Base-by-base conservation (phyloP, 1,284 basidiomycete species). In the Trichosporon ovoides region DNA sequence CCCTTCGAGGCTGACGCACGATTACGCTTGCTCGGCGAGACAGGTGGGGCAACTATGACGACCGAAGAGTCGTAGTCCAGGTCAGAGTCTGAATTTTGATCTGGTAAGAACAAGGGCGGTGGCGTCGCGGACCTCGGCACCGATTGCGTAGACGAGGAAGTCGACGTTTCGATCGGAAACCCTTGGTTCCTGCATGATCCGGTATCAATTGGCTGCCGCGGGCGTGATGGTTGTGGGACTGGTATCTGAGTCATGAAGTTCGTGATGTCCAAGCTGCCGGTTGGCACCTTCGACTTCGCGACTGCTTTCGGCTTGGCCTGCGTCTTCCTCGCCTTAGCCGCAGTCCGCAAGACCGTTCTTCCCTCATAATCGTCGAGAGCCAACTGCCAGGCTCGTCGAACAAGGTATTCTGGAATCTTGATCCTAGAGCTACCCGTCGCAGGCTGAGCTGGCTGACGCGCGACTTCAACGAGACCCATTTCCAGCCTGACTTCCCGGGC, bases 341-440 rank as follows among this genome's bases (percentile, higher is more conserved):
- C 24, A 3, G 38, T 19, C 4, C 31, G 31, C 24, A 33, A 49
- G 1, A 16, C 52, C 36, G 70, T 70, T 9, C 60, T 65, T 0
- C 64, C 61, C 14, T 71, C 66, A 49, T 66, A 71, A 4, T 31
- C 62, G 10, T 60, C 34, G 0, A 72, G 60, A 11, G 70, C 49
- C 4, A 59, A 57, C 1, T 68, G 71, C 70, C 70, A 74, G 1
- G 68, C 72, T 16, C 64, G 66, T 24, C 52, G 56, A 1, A 74
- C 60, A 7, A 74, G 61, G 37, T 70, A 72, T 16, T 70, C 68
- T 0, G 68, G 55, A 3, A 74, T 55, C 70, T 70, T 72, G 1
- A 66, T 60, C 16, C 70, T 61, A 18, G 55, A 10, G 2, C 40
- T 51, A 10, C 38, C 55, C 0, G 50, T 34, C 3, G 19, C 19